phyloP scores from a whole-genome alignment of 129 eudicot species.

The Logfia minima region DNA sequence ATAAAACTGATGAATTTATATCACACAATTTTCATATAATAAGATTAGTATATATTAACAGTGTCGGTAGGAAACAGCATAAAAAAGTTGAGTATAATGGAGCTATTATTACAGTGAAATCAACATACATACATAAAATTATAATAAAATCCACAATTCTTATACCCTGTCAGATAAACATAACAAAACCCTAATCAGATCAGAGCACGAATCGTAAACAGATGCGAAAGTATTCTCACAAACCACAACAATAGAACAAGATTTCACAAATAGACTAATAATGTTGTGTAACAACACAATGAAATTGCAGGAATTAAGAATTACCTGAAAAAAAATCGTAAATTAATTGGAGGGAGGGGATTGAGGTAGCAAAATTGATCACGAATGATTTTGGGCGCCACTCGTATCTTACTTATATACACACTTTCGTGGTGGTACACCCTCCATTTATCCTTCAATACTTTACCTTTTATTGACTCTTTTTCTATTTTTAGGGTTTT shows the following conservation, averaged over 20 bases:
- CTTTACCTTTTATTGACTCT: not conserved
- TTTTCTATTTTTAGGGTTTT: constrained; percentile 1
- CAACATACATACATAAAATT: not conserved
- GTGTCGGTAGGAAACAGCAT: not conserved
- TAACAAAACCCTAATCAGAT: constrained; percentile 22
- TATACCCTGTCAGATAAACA: not conserved
- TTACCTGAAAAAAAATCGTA: constrained; percentile 20
- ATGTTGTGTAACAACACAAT: not conserved
- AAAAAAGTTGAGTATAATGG: too few species aligned
- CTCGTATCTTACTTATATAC: constrained; percentile 5
- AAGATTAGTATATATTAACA: not conserved
- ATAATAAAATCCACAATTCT: not conserved
- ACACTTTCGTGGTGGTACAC: constrained; percentile 18
- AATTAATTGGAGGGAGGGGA: not conserved
- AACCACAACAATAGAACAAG: not conserved
- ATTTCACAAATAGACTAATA: not conserved
- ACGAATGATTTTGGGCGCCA: constrained; percentile 8
- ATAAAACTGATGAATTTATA: not conserved
- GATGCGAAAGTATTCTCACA: not conserved
- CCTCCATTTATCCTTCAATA: constrained; percentile 12
- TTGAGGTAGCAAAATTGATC: not conserved
- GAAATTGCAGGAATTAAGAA: not conserved
- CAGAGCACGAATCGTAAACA: not conserved
- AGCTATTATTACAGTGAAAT: not conserved
- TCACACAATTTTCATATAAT: not conserved